phyloP scores from a whole-genome alignment of 2,329 filamentous ascomycete genomes.

The Pyrenophora teres region DNA sequence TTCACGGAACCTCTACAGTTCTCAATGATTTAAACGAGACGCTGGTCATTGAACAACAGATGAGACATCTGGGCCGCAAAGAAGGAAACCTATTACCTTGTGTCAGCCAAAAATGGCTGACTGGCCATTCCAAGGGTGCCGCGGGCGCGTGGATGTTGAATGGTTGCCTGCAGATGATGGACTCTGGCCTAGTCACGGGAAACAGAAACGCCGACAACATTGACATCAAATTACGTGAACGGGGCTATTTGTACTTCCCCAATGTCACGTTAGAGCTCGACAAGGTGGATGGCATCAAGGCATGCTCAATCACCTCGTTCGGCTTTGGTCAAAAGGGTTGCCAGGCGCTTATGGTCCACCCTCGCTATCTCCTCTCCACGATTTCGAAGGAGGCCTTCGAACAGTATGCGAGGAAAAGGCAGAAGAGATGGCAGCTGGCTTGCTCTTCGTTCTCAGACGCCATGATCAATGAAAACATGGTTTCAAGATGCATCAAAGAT shows the following conservation, averaged over 20 bases:
- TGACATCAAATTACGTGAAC: constrained; percentile 94
- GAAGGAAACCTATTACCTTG: constrained; percentile 96
- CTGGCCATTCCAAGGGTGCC: constrained; percentile 98
- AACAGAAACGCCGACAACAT: constrained; percentile 99
- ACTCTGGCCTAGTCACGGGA: constrained; percentile 90
- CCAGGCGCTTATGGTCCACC: constrained; percentile 95
- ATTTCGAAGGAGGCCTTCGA: constrained; percentile 82
- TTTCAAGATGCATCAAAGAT: too few species aligned
- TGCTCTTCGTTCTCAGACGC: too few species aligned
- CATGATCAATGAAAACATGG: too few species aligned
- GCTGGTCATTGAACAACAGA: constrained; percentile 93
- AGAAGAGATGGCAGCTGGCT: constrained; percentile 52
- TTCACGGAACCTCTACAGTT: constrained; percentile 98
- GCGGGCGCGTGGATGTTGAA: constrained; percentile 99
- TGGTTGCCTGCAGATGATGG: constrained; percentile 92
- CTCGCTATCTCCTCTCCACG: constrained; percentile 93
- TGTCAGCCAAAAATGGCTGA: constrained; percentile 99
- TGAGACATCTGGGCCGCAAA: constrained; percentile 89
- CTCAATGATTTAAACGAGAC: constrained; percentile 99
- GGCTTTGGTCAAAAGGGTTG: constrained; percentile 99
- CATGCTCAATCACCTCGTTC: constrained; percentile 98
- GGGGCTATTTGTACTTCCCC: constrained; percentile 93
- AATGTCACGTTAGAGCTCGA: constrained; percentile 74
- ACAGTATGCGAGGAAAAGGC: constrained; percentile 84
- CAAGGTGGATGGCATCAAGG: constrained; percentile 97